phyloP scores from a whole-genome alignment of 2,329 filamentous ascomycete genomes.

The Achaetomium macrosporum region DNA sequence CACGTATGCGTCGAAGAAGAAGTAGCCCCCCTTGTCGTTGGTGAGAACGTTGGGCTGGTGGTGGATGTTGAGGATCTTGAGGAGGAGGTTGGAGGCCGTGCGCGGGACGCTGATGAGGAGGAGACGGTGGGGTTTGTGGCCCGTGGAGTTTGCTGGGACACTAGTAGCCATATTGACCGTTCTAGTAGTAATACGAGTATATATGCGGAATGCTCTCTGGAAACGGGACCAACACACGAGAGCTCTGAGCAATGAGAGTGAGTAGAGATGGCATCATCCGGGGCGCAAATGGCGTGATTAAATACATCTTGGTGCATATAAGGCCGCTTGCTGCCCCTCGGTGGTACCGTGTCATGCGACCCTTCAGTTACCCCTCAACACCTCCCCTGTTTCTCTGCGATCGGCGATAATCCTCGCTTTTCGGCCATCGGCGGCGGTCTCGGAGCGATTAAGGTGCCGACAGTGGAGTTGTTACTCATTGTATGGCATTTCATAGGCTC shows the following conservation, averaged over 20 bases:
- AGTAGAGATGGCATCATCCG: neutral
- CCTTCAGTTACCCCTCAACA: no score
- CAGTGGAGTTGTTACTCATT: no score
- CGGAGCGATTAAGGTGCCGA: no score
- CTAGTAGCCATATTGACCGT: neutral
- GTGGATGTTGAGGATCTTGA: conserved; percentile 28
- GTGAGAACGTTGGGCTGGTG: conserved; percentile 24
- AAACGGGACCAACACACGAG: no score
- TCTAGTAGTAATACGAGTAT: no score
- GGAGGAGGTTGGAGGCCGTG: conserved; percentile 31
- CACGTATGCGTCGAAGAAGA: conserved; percentile 24
- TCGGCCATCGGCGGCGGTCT: no score
- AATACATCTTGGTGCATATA: neutral
- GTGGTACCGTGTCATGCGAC: no score
- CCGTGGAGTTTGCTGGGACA: neutral
- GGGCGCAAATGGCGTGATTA: neutral
- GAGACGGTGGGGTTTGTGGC: neutral
- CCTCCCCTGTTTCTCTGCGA: no score
- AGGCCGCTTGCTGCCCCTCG: no score
- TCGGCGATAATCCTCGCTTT: no score
- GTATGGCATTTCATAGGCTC: no score
- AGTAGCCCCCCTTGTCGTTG: conserved; percentile 27
- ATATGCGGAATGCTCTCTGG: neutral
- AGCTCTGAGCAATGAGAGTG: neutral
- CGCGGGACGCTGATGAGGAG: conserved; percentile 16